Evolutionary conservation across 1,284 basidiomycete species (phyloP).

Genomic region (Meripilus lineatus): DNA sequence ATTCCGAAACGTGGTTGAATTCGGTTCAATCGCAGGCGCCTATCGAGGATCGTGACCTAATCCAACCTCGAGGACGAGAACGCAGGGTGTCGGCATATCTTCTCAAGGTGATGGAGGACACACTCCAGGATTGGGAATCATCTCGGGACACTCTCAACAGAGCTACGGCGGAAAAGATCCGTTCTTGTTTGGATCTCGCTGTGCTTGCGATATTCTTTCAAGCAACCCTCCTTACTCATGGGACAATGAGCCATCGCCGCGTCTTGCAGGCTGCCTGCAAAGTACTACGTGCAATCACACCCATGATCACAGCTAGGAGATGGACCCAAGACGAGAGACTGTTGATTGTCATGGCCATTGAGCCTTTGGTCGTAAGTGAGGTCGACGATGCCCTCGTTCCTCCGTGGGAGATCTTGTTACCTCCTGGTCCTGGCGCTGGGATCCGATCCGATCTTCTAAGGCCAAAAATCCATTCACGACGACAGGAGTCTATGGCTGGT

Average conservation of each 20-base stretch:
- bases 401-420: constrained; percentile 52
- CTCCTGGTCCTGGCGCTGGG: constrained; percentile 61
- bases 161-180: constrained; percentile 55
- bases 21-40: neutral
- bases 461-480: no score
- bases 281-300: constrained; percentile 40
- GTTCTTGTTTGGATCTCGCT: constrained; percentile 65
- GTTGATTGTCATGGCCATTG: constrained; percentile 58
- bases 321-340: constrained; percentile 62
- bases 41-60: constrained; percentile 23
- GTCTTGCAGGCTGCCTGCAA: constrained; percentile 59
- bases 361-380: constrained; percentile 46
- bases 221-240: constrained; percentile 58
- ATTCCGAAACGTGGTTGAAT: neutral
- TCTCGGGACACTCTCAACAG: constrained; percentile 28
- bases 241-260: constrained; percentile 51
- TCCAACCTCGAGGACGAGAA: constrained; percentile 48
- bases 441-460: constrained; percentile 52
- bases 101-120: constrained; percentile 49
- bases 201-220: constrained; percentile 67
- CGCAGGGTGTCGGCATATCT: constrained; percentile 65
- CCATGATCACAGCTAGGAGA: constrained; percentile 36
- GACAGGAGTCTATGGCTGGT: no score
- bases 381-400: constrained; percentile 24
- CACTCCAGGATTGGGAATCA: constrained; percentile 46